Base-by-base conservation (phyloP, 2,329 filamentous ascomycete genomes). In the Metarhizium humberi region DNA sequence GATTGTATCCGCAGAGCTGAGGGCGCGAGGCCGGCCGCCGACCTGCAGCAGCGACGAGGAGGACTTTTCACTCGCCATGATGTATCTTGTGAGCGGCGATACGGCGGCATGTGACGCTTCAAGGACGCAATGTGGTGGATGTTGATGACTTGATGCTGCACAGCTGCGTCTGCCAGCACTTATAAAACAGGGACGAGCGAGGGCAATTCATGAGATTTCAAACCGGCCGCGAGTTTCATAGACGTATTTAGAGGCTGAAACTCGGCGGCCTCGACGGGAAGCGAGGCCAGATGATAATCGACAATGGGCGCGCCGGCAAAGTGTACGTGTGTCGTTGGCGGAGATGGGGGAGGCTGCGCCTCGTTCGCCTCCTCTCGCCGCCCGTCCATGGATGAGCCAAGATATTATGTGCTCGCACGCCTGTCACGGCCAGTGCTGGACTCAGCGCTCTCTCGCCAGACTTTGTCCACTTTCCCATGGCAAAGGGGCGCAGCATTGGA, bases 1-100 rank as follows among this genome's bases (percentile, higher is more conserved):
- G 36, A 60, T 55, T 10, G 60, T 61, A 18, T 61, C 60, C 16
- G 60, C 56, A 32, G 55, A 60, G 55, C 60, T 61, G 47, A 56
- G 42, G 38, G 60, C 54, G 13, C 60, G 57, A 32, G 54, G 38
- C 25, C 60, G 58, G 1, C 45, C 49, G 46, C 46, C 57, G 29
- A 57, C 57, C 11, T 52, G 34, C 16, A 56, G 55, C 47, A 51
- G 38, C 10, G 50, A 50, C 40, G 57, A 52, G 11, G 56, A 47
- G 46, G 55, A 50, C 29, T 25, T 25, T 25, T 25, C 25, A 25
- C 25, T 25, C 25, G 25, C 4, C 25, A 25, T 25, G 25, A 25
- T 4, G 25, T 25, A 25, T 25, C 3, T 25, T 25, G 25, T 25
- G 25, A 25, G 25, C 25, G 4, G 25, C 25, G 4, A 25, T 25